Conservation (phyloP, 495 filamentous ascomycete species). For the Penicillium crystallinum region DNA sequence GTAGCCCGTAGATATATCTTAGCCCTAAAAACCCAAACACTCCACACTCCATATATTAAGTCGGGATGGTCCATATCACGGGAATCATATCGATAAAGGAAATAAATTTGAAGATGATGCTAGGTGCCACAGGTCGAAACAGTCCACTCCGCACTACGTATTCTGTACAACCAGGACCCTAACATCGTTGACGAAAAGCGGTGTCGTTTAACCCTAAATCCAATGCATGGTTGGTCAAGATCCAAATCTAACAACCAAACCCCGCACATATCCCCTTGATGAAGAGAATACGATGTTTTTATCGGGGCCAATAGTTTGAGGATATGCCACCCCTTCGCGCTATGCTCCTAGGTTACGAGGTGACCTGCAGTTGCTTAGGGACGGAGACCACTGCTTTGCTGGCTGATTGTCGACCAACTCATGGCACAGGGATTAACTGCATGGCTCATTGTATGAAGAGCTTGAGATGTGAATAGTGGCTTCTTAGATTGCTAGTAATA, state of each 20-base stretch:
- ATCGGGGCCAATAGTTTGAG: neutral
- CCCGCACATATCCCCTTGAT: neutral
- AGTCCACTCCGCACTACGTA: too few species aligned
- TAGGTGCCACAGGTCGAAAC: too few species aligned
- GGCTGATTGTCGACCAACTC: slow-evolving; percentile 4
- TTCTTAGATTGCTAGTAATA: neutral
- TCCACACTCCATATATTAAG: neutral
- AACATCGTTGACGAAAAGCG: neutral
- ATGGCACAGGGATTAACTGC: neutral
- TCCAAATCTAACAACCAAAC: neutral
- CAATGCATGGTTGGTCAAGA: neutral
- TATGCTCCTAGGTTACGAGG: neutral
- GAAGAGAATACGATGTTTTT: neutral
- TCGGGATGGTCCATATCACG: neutral
- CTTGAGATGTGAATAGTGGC: neutral
- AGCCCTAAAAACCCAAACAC: neutral
- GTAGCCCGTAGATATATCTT: neutral
- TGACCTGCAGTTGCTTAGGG: slow-evolving; percentile 2
- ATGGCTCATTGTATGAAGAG: neutral
- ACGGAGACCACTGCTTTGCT: slow-evolving; percentile 6
- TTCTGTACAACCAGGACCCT: too few species aligned
- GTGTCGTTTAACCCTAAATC: neutral
- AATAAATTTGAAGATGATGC: neutral
- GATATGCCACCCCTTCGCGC: neutral
- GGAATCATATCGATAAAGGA: neutral